Evolutionary conservation across 331 rosid species (phyloP), one percentile per base, ranked within the genome.

Genomic region (Quercus tomentella): DNA sequence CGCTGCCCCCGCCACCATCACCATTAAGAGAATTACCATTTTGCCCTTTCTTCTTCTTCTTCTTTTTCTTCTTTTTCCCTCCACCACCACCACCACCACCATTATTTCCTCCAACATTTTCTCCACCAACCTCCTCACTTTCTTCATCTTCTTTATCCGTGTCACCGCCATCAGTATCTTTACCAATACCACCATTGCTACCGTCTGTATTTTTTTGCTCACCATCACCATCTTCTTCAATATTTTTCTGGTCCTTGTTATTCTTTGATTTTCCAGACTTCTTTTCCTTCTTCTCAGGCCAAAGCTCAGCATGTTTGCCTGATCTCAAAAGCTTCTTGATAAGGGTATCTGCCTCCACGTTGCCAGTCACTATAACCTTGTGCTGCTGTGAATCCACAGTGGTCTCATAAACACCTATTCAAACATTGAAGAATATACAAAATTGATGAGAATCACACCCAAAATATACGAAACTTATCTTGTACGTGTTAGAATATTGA

Each of bases 301-400:
- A 93, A 68, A 89, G 92, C 81, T 91, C 94, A 6, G 92, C 96
- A 3, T 79, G 77, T 71, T 89, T 95, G 8, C 96, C 96, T 26
- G 98, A 86, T 86, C 81, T 90, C 58, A 67, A 43, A 23, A 95
- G 97, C 83, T 81, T 95, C 88, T 89, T 93, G 15, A 95, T 82
- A 25, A 95, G 87, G 68, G 90, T 88, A 56, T 88, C 90, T 7
- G 87, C 88, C 2, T 87, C 94, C 66, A 90, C 94, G 90, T 88
- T 90, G 28, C 98, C 97, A 0, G 93, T 90, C 35, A 95, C 97
- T 0, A 90, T 91, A 43, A 95, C 99, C 85, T 93, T 95, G 76
- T 95, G 97, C 84, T 82, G 93, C 88, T 45, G 83, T 75, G 94
- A 82, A 82, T 95, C 96, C 71, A 95, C 79, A 56, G 83, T 83